Percentiles rank a stretch among this genome's conserved stretches.
phyloP scores from a whole-genome alignment of 2,329 filamentous ascomycete genomes.

The Pestalotiopsis sp. region DNA sequence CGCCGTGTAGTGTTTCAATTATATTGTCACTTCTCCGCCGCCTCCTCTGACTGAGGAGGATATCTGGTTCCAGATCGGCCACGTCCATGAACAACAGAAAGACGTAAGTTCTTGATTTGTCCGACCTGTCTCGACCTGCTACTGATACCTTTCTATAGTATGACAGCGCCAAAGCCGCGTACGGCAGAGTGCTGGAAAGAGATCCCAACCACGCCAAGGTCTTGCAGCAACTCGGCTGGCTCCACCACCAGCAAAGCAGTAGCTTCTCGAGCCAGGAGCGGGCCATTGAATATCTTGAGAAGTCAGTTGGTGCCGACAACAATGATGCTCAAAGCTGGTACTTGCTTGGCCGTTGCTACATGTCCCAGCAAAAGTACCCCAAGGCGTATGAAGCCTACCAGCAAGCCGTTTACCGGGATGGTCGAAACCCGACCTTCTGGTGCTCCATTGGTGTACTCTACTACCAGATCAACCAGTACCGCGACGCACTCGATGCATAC shows the following conservation, averaged over 20 bases:
- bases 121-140: not conserved
- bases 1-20: constrained; percentile 83
- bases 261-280: constrained; percentile 92
- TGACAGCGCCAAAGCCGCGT: constrained; percentile 89
- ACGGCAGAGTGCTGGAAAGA: constrained; percentile 88
- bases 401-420: constrained; percentile 97
- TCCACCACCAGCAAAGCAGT: constrained; percentile 94
- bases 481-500: constrained; percentile 96
- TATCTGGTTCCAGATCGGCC: constrained; percentile 99
- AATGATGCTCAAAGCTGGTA: constrained; percentile 98
- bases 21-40: constrained; percentile 92
- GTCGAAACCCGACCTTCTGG: constrained; percentile 98
- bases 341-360: constrained; percentile 94
- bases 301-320: constrained; percentile 92
- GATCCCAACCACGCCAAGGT: constrained; percentile 98
- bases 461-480: constrained; percentile 99
- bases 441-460: constrained; percentile 98
- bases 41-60: constrained; percentile 94
- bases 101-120: constrained; percentile 68
- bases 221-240: constrained; percentile 94
- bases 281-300: constrained; percentile 95
- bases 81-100: constrained; percentile 98
- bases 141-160: constrained; percentile 62
- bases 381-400: constrained; percentile 99
- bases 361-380: constrained; percentile 98